phyloP scores from a whole-genome alignment of 352 stramenopile genomes.

The Phytophthora colocasiae region DNA sequence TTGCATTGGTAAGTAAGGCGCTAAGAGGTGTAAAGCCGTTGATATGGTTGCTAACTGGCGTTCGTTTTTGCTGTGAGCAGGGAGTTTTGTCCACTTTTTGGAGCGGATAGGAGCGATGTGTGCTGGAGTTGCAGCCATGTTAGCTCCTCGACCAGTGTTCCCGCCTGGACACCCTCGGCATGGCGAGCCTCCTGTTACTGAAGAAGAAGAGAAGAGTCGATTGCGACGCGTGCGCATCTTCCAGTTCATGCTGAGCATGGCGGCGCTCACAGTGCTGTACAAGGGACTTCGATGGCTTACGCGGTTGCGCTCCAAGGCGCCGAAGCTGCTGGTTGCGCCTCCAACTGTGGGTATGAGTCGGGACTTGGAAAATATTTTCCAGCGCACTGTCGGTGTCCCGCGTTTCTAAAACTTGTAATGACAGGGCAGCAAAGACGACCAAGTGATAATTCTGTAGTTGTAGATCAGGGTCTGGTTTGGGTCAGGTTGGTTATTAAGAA shows the following conservation, averaged over 20 bases:
- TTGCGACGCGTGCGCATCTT: constrained; percentile 78
- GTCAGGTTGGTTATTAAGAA: constrained; percentile 12
- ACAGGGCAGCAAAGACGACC: not conserved
- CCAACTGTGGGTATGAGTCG: constrained; percentile 37
- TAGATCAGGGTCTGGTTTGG: constrained; percentile 6
- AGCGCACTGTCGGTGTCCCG: constrained; percentile 56
- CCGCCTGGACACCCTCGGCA: constrained; percentile 79
- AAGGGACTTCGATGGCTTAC: constrained; percentile 67
- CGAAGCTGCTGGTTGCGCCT: constrained; percentile 45
- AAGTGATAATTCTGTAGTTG: constrained; percentile 17
- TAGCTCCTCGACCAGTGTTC: constrained; percentile 68
- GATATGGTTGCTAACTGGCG: constrained; percentile 5
- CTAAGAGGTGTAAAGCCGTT: not conserved
- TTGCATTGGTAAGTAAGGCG: constrained; percentile 53
- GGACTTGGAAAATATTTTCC: constrained; percentile 77
- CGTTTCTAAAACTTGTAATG: constrained; percentile 27
- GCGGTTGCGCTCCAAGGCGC: constrained; percentile 45
- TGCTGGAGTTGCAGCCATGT: constrained; percentile 68
- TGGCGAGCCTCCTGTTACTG: constrained; percentile 60
- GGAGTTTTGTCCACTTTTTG: constrained; percentile 86
- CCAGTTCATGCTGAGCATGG: constrained; percentile 80
- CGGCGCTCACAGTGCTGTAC: constrained; percentile 57
- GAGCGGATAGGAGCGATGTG: constrained; percentile 85
- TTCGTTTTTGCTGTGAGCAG: constrained; percentile 23
- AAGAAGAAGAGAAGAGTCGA: constrained; percentile 80